A percentile compares a stretch with the other conserved stretches of the same genome.
phyloP scores from a whole-genome alignment of 2,329 filamentous ascomycete species.

The Sporothrix inflata region DNA sequence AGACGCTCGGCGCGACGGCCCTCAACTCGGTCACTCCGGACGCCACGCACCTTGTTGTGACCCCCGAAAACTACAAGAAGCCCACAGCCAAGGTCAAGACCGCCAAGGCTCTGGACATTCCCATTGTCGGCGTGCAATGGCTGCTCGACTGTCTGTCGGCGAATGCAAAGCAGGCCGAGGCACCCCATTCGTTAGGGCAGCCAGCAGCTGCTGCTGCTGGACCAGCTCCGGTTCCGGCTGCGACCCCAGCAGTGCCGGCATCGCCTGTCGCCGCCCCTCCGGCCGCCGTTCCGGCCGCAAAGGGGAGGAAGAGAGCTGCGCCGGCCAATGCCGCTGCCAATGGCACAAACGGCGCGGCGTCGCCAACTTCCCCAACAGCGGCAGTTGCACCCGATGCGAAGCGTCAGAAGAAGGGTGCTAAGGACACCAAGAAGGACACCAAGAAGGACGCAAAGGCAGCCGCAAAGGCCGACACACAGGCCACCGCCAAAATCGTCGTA shows the following conservation, averaged over 20 bases:
- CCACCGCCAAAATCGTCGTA: conserved; percentile 44
- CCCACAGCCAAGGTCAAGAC: conserved; percentile 56
- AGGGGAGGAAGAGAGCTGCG: conserved; percentile 16
- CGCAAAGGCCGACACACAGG: conserved; percentile 22
- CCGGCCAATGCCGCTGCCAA: conserved; percentile 5
- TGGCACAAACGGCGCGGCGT: background rate
- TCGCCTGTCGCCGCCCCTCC: no score
- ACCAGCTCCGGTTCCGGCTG: background rate
- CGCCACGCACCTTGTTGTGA: conserved; percentile 62
- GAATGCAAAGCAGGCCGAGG: conserved; percentile 45
- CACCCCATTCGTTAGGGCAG: conserved; percentile 29
- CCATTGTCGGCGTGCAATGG: conserved; percentile 65
- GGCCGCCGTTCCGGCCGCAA: background rate
- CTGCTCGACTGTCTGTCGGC: conserved; percentile 57
- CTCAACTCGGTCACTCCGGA: conserved; percentile 52
- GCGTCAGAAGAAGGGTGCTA: conserved; percentile 9
- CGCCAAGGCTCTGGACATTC: conserved; percentile 51
- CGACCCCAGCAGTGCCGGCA: background rate
- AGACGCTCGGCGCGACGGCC: conserved; percentile 53
- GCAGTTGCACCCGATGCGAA: conserved; percentile 17
- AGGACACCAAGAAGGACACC: background rate
- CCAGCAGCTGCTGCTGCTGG: background rate
- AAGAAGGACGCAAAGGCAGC: conserved; percentile 28
- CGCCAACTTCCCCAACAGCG: conserved; percentile 21
- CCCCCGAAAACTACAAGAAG: conserved; percentile 55